Percentiles rank a stretch among this genome's conserved stretches.
Conservation (phyloP, 345 rosid genomes). For the Salix exigua region DNA sequence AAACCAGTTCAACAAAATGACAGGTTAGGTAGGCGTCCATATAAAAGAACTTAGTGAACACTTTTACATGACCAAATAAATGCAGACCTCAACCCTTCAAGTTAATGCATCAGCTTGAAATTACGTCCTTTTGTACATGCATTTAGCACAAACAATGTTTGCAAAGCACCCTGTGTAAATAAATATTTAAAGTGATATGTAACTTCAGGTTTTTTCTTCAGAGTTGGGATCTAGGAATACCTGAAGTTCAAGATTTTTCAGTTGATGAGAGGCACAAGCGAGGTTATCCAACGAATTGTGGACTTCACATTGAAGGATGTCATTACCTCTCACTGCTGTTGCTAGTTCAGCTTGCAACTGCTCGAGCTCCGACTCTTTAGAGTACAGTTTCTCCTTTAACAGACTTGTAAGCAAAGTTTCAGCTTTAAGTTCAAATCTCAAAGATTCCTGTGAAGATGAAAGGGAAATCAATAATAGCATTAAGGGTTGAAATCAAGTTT, state of each 20-base stretch:
- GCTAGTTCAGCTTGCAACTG: conserved; percentile 84
- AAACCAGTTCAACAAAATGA: background rate
- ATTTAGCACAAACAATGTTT: background rate
- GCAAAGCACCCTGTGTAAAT: background rate
- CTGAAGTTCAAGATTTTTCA: conserved; percentile 83
- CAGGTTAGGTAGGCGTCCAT: background rate
- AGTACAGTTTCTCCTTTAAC: conserved; percentile 76
- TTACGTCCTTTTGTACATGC: background rate
- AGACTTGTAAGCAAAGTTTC: conserved; percentile 68
- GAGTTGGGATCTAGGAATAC: conserved; percentile 25
- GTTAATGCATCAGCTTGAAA: background rate
- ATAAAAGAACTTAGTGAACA: background rate
- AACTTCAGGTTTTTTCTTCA: background rate
- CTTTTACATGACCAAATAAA: background rate
- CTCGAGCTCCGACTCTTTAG: conserved; percentile 79
- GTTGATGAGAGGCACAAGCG: conserved; percentile 58
- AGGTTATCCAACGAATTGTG: conserved; percentile 66
- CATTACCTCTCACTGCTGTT: conserved; percentile 74
- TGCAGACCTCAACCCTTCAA: background rate
- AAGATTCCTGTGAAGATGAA: conserved; percentile 42
- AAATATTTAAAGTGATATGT: no score
- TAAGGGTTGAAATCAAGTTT: background rate
- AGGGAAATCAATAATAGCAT: conserved; percentile 16
- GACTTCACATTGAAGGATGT: conserved; percentile 65
- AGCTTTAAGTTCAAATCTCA: conserved; percentile 62